phyloP scores from a whole-genome alignment of 495 filamentous ascomycete species.

The Beverwykella pulmonaria region DNA sequence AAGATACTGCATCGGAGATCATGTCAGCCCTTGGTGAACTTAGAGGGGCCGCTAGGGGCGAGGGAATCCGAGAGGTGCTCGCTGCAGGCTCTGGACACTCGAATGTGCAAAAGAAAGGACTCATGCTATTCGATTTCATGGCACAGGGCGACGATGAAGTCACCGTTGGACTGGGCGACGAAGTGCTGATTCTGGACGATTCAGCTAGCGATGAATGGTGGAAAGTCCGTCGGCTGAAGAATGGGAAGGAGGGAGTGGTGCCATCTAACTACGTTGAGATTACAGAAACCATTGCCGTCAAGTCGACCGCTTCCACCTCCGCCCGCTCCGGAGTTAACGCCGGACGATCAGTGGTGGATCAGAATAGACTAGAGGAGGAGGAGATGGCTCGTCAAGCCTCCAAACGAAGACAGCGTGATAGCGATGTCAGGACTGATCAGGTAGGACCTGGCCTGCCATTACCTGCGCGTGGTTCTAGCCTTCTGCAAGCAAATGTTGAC shows the following conservation, averaged over 20 bases:
- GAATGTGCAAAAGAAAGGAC: conserved; percentile 73
- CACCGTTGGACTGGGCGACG: conserved; percentile 84
- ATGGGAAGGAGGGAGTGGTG: conserved; percentile 95
- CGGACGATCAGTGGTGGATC: conserved; percentile 72
- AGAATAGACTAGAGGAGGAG: conserved; percentile 82
- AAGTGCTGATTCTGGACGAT: conserved; percentile 88
- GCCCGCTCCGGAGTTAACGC: conserved; percentile 61
- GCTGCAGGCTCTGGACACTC: conserved; percentile 68
- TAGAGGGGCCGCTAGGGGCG: conserved; percentile 77
- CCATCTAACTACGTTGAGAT: conserved; percentile 95
- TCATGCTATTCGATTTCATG: conserved; percentile 92
- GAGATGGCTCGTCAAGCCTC: conserved; percentile 75
- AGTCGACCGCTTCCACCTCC: conserved; percentile 43
- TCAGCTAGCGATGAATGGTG: conserved; percentile 96
- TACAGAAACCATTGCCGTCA: conserved; percentile 57
- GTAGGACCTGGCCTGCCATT: conserved; percentile 75
- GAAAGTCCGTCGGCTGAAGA: conserved; percentile 88
- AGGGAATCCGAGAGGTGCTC: conserved; percentile 84
- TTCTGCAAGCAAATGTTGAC: conserved; percentile 59
- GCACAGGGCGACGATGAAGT: conserved; percentile 97
- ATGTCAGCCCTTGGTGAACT: conserved; percentile 85
- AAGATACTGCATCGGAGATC: conserved; percentile 94
- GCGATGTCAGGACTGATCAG: conserved; percentile 62
- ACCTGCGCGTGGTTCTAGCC: conserved; percentile 69
- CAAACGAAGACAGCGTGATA: conserved; percentile 60